Percentiles rank a stretch among this genome's conserved stretches.
Conservation (phyloP, 441 rosid species). For the Pelargonium myrrhifolium region DNA sequence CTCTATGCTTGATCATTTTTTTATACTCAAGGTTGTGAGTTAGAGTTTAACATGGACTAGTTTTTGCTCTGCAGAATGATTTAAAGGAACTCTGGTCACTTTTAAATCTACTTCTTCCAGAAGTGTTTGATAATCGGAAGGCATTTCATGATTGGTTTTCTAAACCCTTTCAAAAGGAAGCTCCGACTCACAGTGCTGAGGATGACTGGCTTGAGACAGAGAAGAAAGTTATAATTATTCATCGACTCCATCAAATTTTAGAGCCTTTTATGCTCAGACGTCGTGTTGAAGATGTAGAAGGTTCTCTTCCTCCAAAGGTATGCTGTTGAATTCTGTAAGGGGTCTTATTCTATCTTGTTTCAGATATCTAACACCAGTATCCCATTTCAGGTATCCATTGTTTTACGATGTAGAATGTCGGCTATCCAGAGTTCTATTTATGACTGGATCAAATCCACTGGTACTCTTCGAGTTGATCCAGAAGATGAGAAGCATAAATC, state of each 20-base stretch:
- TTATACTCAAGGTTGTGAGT: background rate
- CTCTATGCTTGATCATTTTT: background rate
- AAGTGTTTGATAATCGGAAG: conserved; percentile 96
- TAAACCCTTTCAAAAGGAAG: conserved; percentile 95
- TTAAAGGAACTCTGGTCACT: conserved; percentile 99
- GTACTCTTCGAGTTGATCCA: conserved; percentile 93
- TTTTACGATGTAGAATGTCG: conserved; percentile 95
- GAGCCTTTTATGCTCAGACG: conserved; percentile 99
- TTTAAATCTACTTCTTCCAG: conserved; percentile 94
- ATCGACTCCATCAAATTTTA: conserved; percentile 96
- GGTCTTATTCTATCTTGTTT: conserved; percentile 15
- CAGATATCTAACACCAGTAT: conserved; percentile 28
- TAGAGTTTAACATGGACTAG: conserved; percentile 5
- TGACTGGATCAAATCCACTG: conserved; percentile 98
- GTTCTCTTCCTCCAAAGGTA: conserved; percentile 99
- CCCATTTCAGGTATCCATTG: conserved; percentile 71
- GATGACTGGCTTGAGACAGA: conserved; percentile 99
- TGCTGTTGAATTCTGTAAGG: conserved; percentile 10
- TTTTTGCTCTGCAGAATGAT: conserved; percentile 67
- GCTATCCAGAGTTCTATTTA: conserved; percentile 90
- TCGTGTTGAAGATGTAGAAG: conserved; percentile 99
- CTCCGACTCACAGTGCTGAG: conserved; percentile 68
- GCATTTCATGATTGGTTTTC: conserved; percentile 99
- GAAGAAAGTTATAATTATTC: conserved; percentile 96
- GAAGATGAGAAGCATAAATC: conserved; percentile 78